Evolutionary conservation across 2,329 filamentous ascomycete species (phyloP), one percentile per base, ranked within the genome.

Genomic region (Monascus ruber): DNA sequence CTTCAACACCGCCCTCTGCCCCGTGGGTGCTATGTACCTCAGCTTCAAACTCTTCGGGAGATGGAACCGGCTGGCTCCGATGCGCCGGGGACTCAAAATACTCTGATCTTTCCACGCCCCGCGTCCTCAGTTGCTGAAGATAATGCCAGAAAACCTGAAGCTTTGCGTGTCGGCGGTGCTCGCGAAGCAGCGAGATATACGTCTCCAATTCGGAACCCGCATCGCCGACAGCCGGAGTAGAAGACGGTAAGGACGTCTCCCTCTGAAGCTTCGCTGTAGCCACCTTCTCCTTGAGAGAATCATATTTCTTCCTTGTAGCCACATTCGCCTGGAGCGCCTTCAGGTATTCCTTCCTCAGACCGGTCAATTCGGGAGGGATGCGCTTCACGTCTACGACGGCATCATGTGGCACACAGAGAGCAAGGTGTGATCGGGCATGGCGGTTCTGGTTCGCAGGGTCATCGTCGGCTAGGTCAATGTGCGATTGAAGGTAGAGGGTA

Each of bases 81-180:
- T 41, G 45, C 6, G 47, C 42, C 4, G 36, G 42, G 4, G 39
- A 41, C 26, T 46, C 54, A 26, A 56, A 43, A 35, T 52, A 49
- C n/a, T 47, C 48, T 6, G 48, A 35, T 10, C 38, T 36, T 4
- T 40, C 42, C 6, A 39, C 42, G 26, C 58, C 50, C 27, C 54
- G 56, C n/a, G 41, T 38, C 36, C 59, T 56, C 4, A 68, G 54
- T 35, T 66, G 60, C 25, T 66, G 60, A 5, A 73, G 47, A 34
- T 68, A 63, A 24, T 64, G 58, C 36, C 69, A 63, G 27, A 72
- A 65, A 11, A 71, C 58, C 36, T 68, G 62, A 2, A 73, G 53
- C 42, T 69, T 69, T 35, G 59, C 56, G 45, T 64, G 59, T n/a
- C 60, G 62, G 10, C 62, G 61, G 29, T 66, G 65, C 42, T 70